Percentiles rank a stretch among this genome's conserved stretches.
These are phyloP conservation scores for Pittosporum tobira DNA, from an alignment of 129 eudicot species.

Conservation along the genomic window DNA sequence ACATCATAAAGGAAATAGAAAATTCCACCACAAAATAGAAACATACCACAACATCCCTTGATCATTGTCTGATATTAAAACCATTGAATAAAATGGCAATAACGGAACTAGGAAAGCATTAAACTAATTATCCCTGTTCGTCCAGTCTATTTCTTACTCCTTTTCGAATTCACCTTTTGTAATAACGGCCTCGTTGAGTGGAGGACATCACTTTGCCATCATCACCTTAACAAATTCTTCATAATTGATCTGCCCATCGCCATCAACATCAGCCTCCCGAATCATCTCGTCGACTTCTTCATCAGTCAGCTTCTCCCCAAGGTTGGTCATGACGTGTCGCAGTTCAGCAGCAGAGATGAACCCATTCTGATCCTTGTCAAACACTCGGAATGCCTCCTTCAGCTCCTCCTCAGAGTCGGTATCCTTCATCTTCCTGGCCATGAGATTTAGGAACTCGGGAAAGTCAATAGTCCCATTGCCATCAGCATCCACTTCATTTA, in stretches of 20 bases:
- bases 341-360: constrained; percentile 15
- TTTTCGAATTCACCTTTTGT: background rate
- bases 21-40: constrained; percentile 1
- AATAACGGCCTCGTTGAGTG: background rate
- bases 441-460: constrained; percentile 9
- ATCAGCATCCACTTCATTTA: constrained; percentile 15
- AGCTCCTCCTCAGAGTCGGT: constrained; percentile 11
- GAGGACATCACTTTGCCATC: constrained; percentile 10
- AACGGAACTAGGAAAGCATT: constrained; percentile 3
- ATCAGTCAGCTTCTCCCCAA: constrained; percentile 12
- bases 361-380: constrained; percentile 13
- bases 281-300: constrained; percentile 16
- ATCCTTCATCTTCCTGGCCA: constrained; percentile 14
- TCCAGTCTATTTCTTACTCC: background rate
- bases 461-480: constrained; percentile 11
- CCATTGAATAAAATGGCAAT: constrained; percentile 6
- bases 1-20: constrained; percentile 4
- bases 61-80: constrained; percentile 2
- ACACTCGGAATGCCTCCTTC: constrained; percentile 11
- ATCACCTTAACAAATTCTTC: constrained; percentile 14
- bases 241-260: constrained; percentile 13
- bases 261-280: constrained; percentile 13
- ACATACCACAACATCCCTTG: background rate
- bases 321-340: constrained; percentile 13
- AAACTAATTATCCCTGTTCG: background rate